A percentile compares a stretch with the other conserved stretches of the same genome.
These are phyloP conservation scores for Blastomyces percursus DNA, from an alignment of 2,329 filamentous ascomycete genomes.

Conservation along the genomic window DNA sequence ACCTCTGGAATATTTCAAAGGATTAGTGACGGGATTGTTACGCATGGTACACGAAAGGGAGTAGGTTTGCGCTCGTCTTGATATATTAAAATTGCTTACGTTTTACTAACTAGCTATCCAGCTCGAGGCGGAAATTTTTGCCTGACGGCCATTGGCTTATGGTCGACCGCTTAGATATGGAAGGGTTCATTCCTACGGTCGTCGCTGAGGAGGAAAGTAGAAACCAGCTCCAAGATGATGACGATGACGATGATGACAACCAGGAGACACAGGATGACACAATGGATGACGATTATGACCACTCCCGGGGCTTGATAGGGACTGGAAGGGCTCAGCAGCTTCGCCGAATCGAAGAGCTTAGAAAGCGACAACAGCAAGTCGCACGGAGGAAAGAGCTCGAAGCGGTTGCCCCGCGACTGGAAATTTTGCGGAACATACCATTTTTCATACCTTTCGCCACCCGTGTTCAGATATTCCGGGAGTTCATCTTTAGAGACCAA, in stretches of 20 bases:
- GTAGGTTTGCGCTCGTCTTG: constrained; percentile 22
- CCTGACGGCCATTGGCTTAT: constrained; percentile 86
- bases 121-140: constrained; percentile 71
- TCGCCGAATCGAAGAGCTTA: constrained; percentile 51
- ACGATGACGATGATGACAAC: constrained; percentile 50
- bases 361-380: constrained; percentile 53
- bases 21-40: constrained; percentile 66
- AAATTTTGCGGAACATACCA: constrained; percentile 90
- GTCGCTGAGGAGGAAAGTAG: constrained; percentile 74
- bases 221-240: constrained; percentile 55
- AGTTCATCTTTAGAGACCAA: constrained; percentile 83
- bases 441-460: constrained; percentile 93
- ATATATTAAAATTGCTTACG: not conserved
- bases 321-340: constrained; percentile 53
- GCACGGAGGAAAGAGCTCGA: constrained; percentile 63
- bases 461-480: constrained; percentile 80
- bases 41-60: constrained; percentile 88
- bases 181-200: constrained; percentile 73
- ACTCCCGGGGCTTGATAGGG: constrained; percentile 38
- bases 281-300: constrained; percentile 29
- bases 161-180: constrained; percentile 78
- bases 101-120: constrained; percentile 14
- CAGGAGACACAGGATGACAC: constrained; percentile 28
- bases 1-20: constrained; percentile 66
- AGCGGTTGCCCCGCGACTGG: constrained; percentile 70